These are phyloP conservation scores for Paraphaeosphaeria minitans DNA, from an alignment of 2,329 filamentous ascomycete species.

Conservation along the genomic window DNA sequence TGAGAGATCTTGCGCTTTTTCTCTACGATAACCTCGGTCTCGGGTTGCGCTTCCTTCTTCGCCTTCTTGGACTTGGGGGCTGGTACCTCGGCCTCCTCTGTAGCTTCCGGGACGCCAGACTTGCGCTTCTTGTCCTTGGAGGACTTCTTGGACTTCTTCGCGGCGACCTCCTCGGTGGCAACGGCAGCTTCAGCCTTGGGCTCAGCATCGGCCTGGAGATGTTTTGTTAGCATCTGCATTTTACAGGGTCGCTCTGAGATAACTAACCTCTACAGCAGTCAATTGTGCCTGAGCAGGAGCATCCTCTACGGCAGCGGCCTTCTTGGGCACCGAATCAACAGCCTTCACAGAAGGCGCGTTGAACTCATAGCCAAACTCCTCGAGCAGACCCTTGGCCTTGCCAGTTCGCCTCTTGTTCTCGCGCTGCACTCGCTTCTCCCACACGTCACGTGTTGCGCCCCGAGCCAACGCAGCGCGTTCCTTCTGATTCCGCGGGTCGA, in stretches of 20 bases:
- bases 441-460: conserved; percentile 74
- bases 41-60: conserved; percentile 26
- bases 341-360: conserved; percentile 73
- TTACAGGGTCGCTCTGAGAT: conserved; percentile 3
- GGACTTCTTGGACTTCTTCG: conserved; percentile 21
- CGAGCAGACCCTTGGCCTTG: conserved; percentile 77
- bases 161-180: conserved; percentile 10
- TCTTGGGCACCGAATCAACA: conserved; percentile 52
- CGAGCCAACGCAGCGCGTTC: conserved; percentile 75
- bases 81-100: conserved; percentile 17
- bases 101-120: conserved; percentile 22
- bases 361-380: conserved; percentile 82
- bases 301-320: conserved; percentile 29
- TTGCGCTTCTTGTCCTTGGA: conserved; percentile 28
- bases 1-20: conserved; percentile 28
- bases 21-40: conserved; percentile 22
- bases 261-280: conserved; percentile 26
- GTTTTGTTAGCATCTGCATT: not conserved
- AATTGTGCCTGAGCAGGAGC: conserved; percentile 35
- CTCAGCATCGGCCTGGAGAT: conserved; percentile 1
- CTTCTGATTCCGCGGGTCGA: conserved; percentile 85
- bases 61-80: conserved; percentile 28
- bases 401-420: conserved; percentile 73
- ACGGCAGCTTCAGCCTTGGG: conserved; percentile 12
- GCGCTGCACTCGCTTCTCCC: conserved; percentile 74